Percentiles rank a stretch among this genome's conserved stretches.
Conservation (phyloP, 192 early-diverging fungal genomes). For the Neocallimastix lanati region DNA sequence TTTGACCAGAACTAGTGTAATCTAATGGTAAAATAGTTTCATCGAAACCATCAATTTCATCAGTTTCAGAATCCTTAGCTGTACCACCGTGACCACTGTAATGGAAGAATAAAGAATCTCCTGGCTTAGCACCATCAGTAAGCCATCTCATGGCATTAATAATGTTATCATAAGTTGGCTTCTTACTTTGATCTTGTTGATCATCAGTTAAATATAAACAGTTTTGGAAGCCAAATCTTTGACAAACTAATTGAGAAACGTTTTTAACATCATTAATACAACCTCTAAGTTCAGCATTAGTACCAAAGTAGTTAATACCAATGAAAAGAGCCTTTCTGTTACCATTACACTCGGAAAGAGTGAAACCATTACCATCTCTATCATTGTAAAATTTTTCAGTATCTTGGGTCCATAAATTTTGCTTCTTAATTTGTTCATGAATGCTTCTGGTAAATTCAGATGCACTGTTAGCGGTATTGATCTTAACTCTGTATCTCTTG, state of each 20-base stretch:
- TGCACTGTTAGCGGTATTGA: background rate
- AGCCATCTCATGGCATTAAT: conserved; percentile 47
- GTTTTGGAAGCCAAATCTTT: background rate
- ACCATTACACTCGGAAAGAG: background rate
- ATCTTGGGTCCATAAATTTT: background rate
- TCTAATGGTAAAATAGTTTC: too few relatives aligned
- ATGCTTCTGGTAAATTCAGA: background rate
- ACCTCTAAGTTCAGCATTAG: conserved; percentile 22
- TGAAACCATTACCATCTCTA: background rate
- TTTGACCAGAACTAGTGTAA: conserved; percentile 7
- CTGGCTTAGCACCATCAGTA: conserved; percentile 34
- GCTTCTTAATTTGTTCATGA: background rate
- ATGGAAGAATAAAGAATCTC: conserved; percentile 7
- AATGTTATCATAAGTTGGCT: conserved; percentile 31
- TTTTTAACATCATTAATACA: conserved; percentile 25
- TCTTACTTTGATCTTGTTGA: background rate
- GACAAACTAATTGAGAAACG: conserved; percentile 1
- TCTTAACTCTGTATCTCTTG: background rate
- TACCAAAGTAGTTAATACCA: conserved; percentile 36
- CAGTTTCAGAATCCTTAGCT: conserved; percentile 13
- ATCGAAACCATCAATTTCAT: too few relatives aligned
- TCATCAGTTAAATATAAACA: too few relatives aligned
- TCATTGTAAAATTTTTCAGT: background rate
- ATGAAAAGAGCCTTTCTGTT: conserved; percentile 19
- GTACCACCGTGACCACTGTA: conserved; percentile 33